phyloP scores from a whole-genome alignment of 2,329 filamentous ascomycete genomes.

The Aspergillus japonicus region DNA sequence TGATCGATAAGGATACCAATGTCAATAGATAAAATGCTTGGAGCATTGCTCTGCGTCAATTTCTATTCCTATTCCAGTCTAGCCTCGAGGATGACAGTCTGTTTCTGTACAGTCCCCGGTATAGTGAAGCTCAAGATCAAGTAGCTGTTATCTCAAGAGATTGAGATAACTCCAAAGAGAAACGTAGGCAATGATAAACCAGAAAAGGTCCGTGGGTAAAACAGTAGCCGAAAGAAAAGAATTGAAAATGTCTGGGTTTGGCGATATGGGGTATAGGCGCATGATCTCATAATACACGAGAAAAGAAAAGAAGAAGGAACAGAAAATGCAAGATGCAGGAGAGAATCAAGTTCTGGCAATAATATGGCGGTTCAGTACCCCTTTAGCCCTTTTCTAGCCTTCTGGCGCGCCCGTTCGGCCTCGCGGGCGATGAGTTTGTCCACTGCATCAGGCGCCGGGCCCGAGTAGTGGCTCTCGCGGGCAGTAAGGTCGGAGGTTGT shows the following conservation, averaged over 20 bases:
- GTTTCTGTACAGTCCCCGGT: conserved; percentile 6
- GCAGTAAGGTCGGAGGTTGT: conserved; percentile 21
- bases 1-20: neutral
- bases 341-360: neutral
- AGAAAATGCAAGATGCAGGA: neutral
- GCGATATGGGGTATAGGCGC: conserved; percentile 13
- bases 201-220: neutral
- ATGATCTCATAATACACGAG: conserved; percentile 9
- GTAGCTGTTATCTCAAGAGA: neutral
- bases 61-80: conserved; percentile 5
- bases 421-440: conserved; percentile 37
- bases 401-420: conserved; percentile 31
- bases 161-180: neutral
- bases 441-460: conserved; percentile 32
- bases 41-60: neutral
- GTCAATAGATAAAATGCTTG: neutral
- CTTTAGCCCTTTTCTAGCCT: conserved; percentile 28
- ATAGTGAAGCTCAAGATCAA: neutral
- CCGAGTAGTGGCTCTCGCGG: conserved; percentile 23
- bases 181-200: neutral
- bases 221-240: conserved; percentile 9
- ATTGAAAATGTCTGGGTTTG: conserved; percentile 14
- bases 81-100: conserved; percentile 1
- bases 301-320: neutral
- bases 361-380: conserved; percentile 22